Base-by-base conservation (phyloP, 2,329 filamentous ascomycete genomes). In the Penicillium digitatum region DNA sequence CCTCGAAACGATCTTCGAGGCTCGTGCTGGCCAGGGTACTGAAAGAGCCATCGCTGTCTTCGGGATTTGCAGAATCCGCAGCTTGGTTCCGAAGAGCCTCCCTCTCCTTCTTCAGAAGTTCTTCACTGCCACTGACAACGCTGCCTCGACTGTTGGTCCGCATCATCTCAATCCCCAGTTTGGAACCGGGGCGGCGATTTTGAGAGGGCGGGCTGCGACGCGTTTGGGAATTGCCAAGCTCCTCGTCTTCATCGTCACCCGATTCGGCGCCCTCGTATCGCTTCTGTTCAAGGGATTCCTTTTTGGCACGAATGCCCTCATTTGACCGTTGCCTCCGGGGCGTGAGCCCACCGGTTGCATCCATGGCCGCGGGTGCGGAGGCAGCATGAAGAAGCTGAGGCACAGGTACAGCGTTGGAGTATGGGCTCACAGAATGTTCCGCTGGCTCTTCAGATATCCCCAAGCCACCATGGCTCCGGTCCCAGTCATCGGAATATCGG, bases 131-230 rank as follows among this genome's bases (percentile, higher is more conserved):
- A 52, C 76, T 78, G 35, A 78, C 76, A 31, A 89, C 83, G 67
- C 92, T 96, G 46, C 95, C 93, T 65, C 93, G 88, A 68, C 90
- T 96, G 71, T 96, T 95, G 20, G 93, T 95, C 45, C 93, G 86
- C 90, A 96, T 93, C 93, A 97, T 96, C 72, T 97, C 93, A 47
- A 91, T 94, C 1, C 91, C 91, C 2, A 97, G 82, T 72, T 96
- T 96, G 0, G 91, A 96, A 51, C 87, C 89, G 12, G 88, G 87
- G 24, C 89, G 80, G 35, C 80, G 78, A 16, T 75, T 78, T 35
- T 82, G 78, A 38, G 77, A 58, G 65, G 80, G 62, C 47, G 76
- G 77, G 71, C 72, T 87, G 74, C 75, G 78, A 57, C 76, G 79
- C 56, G 73, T 72, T 64, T 76, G 78, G 16, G 76, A 68, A 63